Evolutionary conservation across 768 basidiomycete genomes (phyloP), one percentile per base, ranked within the genome.

Genomic region (Rhodotorula paludigena): DNA sequence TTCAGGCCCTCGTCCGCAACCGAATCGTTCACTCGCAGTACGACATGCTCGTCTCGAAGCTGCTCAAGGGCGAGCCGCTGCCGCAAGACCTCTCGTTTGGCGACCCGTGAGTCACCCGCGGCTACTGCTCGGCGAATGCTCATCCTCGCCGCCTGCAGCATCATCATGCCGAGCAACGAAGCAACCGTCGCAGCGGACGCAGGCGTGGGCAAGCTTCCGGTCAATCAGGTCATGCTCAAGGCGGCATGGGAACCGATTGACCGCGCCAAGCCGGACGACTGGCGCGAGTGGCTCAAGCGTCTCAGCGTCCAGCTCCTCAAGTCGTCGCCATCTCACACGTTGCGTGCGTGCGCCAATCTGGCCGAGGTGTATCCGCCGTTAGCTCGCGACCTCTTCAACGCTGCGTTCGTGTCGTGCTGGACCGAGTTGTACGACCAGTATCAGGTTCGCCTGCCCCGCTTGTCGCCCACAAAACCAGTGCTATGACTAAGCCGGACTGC

Each of bases 371-470:
- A 97, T 78, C 84, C 87, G 30, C 91, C 92, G 2, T 83, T 98
- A 57, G 92, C 92, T 0, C 88, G 89, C 74, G 94, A 98, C 75
- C 80, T 99, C 18, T 98, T 97, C 83, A 98, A 98, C 77, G 92
- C 93, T 8, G 96, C 96, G 0, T 99, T 99, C 79, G 84, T 98
- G 25, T 97, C 93, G 9, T 99, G 96, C 71, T 99, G 96, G 94
- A 84, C 86, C 1, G 92, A 96, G 74, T 80, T 99, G 12, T 98
- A 92, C 74, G 93, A 97, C 59, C 88, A 90, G 76, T 98, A 97
- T 79, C 94, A 97, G 84, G 93, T 92, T 61, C 58, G 56, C 28
- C 16, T 33, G 30, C 16, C 5, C 6, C n/a, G n/a, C n/a, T n/a
- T n/a, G n/a, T n/a, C n/a, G n/a, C n/a, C n/a, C n/a, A n/a, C n/a